Evolutionary conservation across 1,284 basidiomycete genomes (phyloP).

Genomic region (Cryptococcus neoformans): DNA sequence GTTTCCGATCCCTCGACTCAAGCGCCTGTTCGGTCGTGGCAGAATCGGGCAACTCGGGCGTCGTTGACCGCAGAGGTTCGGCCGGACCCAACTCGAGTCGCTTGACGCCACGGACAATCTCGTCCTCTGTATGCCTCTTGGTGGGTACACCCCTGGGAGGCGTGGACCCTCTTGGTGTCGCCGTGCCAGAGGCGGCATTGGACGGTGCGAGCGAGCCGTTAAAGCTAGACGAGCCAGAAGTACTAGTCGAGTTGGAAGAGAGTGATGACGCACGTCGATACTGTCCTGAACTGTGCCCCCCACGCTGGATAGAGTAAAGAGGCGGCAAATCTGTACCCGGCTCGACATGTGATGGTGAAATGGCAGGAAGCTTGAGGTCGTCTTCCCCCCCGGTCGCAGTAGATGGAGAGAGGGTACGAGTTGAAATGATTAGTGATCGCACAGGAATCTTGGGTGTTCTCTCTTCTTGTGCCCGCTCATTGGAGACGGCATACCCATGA

Average conservation of each 20-base stretch:
- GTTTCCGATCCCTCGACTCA: neutral
- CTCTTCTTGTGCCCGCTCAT: conserved; percentile 8
- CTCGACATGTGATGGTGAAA: neutral
- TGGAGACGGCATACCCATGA: conserved; percentile 4
- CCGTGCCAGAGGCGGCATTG: conserved; percentile 1
- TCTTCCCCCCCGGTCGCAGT: conserved; percentile 9
- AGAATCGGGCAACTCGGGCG: neutral
- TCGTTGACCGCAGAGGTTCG: conserved; percentile 2
- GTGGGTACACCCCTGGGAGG: conserved; percentile 18
- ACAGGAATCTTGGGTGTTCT: conserved; percentile 21
- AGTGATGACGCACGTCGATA: neutral
- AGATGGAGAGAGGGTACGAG: neutral
- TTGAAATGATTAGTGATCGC: conserved; percentile 4
- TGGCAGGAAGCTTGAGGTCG: conserved; percentile 14
- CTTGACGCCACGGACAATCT: conserved; percentile 43
- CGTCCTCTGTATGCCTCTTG: conserved; percentile 46
- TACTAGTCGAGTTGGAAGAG: neutral
- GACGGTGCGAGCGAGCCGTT: too few species aligned
- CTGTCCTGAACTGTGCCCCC: conserved; percentile 6
- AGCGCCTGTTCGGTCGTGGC: too few species aligned
- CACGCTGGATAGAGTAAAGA: conserved; percentile 1
- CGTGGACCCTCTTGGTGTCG: conserved; percentile 6
- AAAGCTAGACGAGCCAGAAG: neutral
- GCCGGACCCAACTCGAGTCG: conserved; percentile 39
- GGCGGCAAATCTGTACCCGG: conserved; percentile 5